phyloP scores from a whole-genome alignment of 495 filamentous ascomycete genomes.

The Sordaria brevicollis region DNA sequence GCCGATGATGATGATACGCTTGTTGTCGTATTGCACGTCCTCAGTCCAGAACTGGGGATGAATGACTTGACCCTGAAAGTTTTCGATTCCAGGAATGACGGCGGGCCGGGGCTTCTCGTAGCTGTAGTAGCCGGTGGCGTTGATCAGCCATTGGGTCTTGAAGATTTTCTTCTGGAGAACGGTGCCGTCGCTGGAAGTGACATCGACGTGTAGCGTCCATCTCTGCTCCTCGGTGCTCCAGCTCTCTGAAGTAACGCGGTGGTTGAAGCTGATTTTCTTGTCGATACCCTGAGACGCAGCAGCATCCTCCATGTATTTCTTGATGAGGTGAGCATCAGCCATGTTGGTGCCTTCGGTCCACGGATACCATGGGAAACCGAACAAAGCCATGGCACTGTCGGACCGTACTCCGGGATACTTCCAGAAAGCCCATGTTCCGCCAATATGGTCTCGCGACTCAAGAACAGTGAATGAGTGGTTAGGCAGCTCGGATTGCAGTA shows the following conservation, averaged over 20 bases:
- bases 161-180: constrained; percentile 25
- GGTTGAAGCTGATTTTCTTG: constrained; percentile 47
- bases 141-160: constrained; percentile 46
- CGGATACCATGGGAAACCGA: constrained; percentile 58
- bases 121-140: constrained; percentile 59
- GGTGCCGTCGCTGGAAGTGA: constrained; percentile 24
- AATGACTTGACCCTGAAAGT: constrained; percentile 45
- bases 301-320: constrained; percentile 51
- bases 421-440: constrained; percentile 67
- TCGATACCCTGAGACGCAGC: constrained; percentile 51
- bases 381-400: constrained; percentile 58
- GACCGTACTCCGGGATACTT: constrained; percentile 60
- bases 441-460: constrained; percentile 48
- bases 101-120: constrained; percentile 48
- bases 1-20: constrained; percentile 45
- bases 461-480: constrained; percentile 48
- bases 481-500: constrained; percentile 51
- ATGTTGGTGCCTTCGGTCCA: constrained; percentile 52
- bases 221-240: constrained; percentile 51
- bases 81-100: constrained; percentile 48
- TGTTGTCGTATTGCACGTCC: constrained; percentile 36
- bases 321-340: constrained; percentile 49
- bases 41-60: constrained; percentile 58
- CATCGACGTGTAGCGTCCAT: constrained; percentile 52
- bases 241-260: constrained; percentile 42